These are phyloP conservation scores for Suhomyces anneliseae DNA, from an alignment of 1,139 yeast genomes.

Conservation along the genomic window DNA sequence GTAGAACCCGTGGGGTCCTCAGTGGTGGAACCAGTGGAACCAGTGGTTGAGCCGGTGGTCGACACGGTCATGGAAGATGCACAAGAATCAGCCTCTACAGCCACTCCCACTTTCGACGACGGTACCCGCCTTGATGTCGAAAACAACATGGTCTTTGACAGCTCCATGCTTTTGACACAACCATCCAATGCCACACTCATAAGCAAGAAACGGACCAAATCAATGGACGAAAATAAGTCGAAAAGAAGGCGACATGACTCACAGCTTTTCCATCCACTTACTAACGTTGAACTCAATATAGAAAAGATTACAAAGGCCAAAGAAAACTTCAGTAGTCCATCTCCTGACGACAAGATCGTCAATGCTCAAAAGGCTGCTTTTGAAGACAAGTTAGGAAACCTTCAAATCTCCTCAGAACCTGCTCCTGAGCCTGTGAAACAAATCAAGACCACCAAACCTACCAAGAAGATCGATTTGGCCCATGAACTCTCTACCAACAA, in stretches of 20 bases:
- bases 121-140: not conserved
- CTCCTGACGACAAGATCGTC: slow-evolving; percentile 79
- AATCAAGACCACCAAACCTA: slow-evolving; percentile 39
- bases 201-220: slow-evolving; percentile 8
- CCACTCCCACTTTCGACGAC: not conserved
- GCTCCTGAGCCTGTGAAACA: slow-evolving; percentile 14
- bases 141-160: slow-evolving; percentile 18
- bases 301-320: slow-evolving; percentile 46
- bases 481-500: slow-evolving; percentile 38
- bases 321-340: slow-evolving; percentile 63
- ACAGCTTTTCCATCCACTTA: slow-evolving; percentile 34
- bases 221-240: slow-evolving; percentile 16
- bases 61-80: slow-evolving; percentile 1
- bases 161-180: slow-evolving; percentile 18
- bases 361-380: slow-evolving; percentile 61
- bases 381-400: slow-evolving; percentile 37
- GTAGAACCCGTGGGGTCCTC: not conserved
- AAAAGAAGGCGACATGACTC: slow-evolving; percentile 26
- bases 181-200: slow-evolving; percentile 5
- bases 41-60: not conserved
- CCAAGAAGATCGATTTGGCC: slow-evolving; percentile 38
- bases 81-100: not conserved
- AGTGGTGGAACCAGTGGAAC: not conserved
- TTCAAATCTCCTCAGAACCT: slow-evolving; percentile 19
- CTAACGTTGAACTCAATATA: slow-evolving; percentile 50